phyloP scores from a whole-genome alignment of 2,329 filamentous ascomycete species.

The Colletotrichum somersetense region DNA sequence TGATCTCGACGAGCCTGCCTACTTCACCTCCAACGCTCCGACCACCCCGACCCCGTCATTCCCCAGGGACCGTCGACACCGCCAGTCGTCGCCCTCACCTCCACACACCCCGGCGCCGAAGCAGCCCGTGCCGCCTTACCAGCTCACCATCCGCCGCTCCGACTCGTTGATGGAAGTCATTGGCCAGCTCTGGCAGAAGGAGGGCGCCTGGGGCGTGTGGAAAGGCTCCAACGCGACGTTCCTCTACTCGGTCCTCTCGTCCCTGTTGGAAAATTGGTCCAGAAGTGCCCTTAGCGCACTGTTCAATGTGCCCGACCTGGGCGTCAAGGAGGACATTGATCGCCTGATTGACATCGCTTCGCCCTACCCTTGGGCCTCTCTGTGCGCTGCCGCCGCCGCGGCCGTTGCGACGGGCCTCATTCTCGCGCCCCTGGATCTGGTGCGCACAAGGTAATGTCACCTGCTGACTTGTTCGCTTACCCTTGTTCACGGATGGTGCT shows the following conservation, averaged over 20 bases:
- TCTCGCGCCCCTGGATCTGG: constrained; percentile 88
- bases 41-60: constrained; percentile 65
- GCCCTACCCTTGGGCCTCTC: constrained; percentile 83
- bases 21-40: constrained; percentile 79
- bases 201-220: constrained; percentile 93
- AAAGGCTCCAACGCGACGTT: constrained; percentile 94
- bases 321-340: constrained; percentile 81
- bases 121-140: constrained; percentile 62
- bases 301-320: constrained; percentile 88
- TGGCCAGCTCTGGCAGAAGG: constrained; percentile 87
- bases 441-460: constrained; percentile 77
- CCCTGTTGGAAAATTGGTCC: constrained; percentile 91
- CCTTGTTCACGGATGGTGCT: constrained; percentile 42
- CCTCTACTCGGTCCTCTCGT: constrained; percentile 87
- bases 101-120: constrained; percentile 53
- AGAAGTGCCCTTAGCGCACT: constrained; percentile 91
- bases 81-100: constrained; percentile 48
- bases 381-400: constrained; percentile 77
- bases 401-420: constrained; percentile 81
- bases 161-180: constrained; percentile 90
- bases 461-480: background rate
- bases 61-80: constrained; percentile 51
- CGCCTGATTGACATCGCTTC: constrained; percentile 79
- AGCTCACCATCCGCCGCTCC: constrained; percentile 77
- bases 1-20: constrained; percentile 83